phyloP scores from a whole-genome alignment of 225 moss, liverwort and hornwort genomes.

The Pseudoscleropodium purum region DNA sequence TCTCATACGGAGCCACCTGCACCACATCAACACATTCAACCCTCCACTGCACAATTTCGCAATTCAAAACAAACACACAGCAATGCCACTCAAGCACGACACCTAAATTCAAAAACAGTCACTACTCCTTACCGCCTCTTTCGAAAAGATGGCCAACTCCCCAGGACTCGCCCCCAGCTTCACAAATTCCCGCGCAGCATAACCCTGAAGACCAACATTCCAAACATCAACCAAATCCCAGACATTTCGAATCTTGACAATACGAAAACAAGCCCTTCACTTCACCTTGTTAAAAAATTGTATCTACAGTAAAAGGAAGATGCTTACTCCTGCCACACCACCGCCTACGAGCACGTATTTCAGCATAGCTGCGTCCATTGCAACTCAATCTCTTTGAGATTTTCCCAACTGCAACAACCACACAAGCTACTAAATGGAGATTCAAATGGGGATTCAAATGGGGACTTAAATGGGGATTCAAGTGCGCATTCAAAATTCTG shows the following conservation, averaged over 20 bases:
- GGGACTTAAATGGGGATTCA: background rate
- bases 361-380: slow-evolving; percentile 22
- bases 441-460: background rate
- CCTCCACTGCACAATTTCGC: background rate
- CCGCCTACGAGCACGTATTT: slow-evolving; percentile 47
- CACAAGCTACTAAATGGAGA: background rate
- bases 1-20: slow-evolving; percentile 46
- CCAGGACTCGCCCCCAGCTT: slow-evolving; percentile 39
- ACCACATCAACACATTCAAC: background rate
- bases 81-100: background rate
- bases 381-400: background rate
- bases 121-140: slow-evolving; percentile 25
- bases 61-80: background rate
- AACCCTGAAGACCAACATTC: slow-evolving; percentile 21
- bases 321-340: slow-evolving; percentile 44
- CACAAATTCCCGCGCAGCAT: slow-evolving; percentile 50
- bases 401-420: background rate
- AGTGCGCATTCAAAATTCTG: background rate
- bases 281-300: background rate
- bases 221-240: background rate
- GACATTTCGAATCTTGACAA: background rate
- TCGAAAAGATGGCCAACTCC: slow-evolving; percentile 40
- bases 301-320: background rate
- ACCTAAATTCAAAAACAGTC: background rate
- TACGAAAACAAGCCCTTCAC: background rate